phyloP scores from a whole-genome alignment of 2,329 filamentous ascomycete species.

The Annulohypoxylon truncatum region DNA sequence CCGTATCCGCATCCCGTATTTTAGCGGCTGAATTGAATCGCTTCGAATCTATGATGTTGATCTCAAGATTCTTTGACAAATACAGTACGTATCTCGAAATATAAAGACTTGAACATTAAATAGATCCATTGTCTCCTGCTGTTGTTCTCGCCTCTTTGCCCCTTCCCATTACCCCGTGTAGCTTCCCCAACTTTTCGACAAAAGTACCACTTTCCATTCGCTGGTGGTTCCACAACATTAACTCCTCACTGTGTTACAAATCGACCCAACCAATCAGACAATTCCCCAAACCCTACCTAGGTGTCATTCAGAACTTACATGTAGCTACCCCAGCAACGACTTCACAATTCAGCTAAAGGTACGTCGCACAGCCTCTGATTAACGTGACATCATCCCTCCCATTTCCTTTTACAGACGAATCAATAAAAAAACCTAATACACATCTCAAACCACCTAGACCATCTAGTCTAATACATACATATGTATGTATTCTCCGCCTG shows the following conservation, averaged over 20 bases:
- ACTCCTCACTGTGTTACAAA: not conserved
- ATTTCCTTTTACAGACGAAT: not conserved
- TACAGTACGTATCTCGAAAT: not conserved
- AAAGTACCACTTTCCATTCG: not conserved
- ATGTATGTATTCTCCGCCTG: conserved; percentile 4
- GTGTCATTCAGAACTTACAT: not conserved
- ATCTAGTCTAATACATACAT: not conserved
- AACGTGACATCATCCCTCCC: conserved; percentile 25
- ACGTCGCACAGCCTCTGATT: conserved; percentile 5
- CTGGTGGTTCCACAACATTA: conserved; percentile 9
- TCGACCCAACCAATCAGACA: not conserved
- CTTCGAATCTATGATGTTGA: not conserved
- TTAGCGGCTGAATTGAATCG: not conserved
- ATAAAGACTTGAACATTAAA: not conserved
- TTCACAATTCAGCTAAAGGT: conserved; percentile 13
- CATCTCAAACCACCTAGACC: conserved; percentile 4
- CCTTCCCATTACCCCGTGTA: not conserved
- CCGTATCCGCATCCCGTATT: not conserved
- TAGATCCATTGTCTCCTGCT: not conserved
- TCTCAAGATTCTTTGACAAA: not conserved
- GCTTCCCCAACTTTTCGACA: conserved; percentile 25
- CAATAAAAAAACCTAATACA: conserved; percentile 13
- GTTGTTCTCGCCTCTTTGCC: not conserved
- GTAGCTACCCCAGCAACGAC: conserved; percentile 12
- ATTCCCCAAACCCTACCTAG: not conserved